Percentiles rank a stretch among this genome's conserved stretches.
Evolutionary conservation across 1,139 yeast species (phyloP).

Genomic region (Yamadazyma triangularis): DNA sequence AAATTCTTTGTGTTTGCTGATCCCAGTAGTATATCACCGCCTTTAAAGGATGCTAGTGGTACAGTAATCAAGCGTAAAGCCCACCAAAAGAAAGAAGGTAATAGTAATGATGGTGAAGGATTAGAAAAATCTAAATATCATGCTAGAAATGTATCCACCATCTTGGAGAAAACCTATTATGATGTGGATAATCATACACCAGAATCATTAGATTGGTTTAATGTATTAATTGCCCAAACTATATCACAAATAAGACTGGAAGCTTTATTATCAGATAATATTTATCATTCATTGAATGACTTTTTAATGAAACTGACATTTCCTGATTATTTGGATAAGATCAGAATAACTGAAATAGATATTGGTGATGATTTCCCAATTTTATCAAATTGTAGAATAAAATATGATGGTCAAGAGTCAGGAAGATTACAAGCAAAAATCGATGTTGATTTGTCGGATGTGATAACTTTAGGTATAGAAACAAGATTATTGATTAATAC

Average conservation of each 20-base stretch:
- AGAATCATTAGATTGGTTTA: conserved; percentile 95
- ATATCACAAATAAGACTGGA: conserved; percentile 83
- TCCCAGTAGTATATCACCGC: conserved; percentile 36
- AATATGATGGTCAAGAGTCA: conserved; percentile 44
- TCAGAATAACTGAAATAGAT: conserved; percentile 80
- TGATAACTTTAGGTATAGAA: conserved; percentile 83
- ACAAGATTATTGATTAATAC: conserved; percentile 78
- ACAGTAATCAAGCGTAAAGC: conserved; percentile 35
- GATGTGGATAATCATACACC: conserved; percentile 83
- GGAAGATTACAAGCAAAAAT: conserved; percentile 83
- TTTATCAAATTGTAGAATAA: conserved; percentile 86
- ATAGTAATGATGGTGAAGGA: conserved; percentile 13
- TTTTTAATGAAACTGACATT: conserved; percentile 46
- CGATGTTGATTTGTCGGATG: conserved; percentile 88
- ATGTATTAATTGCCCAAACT: conserved; percentile 87
- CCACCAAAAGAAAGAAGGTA: conserved; percentile 7
- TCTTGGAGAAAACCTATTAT: conserved; percentile 87
- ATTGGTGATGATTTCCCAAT: conserved; percentile 96
- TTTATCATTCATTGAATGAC: conserved; percentile 68
- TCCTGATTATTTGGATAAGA: conserved; percentile 78
- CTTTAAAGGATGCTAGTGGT: conserved; percentile 31
- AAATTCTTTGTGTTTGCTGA: conserved; percentile 90
- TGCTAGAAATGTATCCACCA: conserved; percentile 28
- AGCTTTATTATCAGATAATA: conserved; percentile 79
- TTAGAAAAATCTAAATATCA: conserved; percentile 21